These are phyloP conservation scores for Prunella vulgaris DNA, from an alignment of 257 asterid species.

Conservation along the genomic window DNA sequence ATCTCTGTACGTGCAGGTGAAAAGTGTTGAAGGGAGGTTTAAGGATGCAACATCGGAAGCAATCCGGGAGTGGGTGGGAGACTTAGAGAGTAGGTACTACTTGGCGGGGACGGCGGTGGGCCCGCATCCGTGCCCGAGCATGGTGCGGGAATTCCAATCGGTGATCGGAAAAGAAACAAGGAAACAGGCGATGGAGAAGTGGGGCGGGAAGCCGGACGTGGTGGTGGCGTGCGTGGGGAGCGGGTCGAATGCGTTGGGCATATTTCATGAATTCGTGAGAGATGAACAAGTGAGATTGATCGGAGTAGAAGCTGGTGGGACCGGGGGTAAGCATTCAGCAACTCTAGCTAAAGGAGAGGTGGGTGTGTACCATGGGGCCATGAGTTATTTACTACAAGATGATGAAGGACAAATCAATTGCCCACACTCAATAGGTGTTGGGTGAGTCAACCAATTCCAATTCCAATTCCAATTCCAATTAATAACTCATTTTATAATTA, in stretches of 20 bases:
- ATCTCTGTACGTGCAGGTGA: too few relatives aligned
- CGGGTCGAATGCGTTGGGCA: slow-evolving; percentile 74
- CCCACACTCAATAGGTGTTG: slow-evolving; percentile 61
- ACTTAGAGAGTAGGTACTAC: slow-evolving; percentile 49
- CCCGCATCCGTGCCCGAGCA: slow-evolving; percentile 72
- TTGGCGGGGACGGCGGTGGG: slow-evolving; percentile 60
- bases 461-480: too few relatives aligned
- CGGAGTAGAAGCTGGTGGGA: slow-evolving; percentile 73
- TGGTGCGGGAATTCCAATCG: slow-evolving; percentile 72
- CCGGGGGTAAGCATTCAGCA: slow-evolving; percentile 65
- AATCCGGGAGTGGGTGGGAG: slow-evolving; percentile 53
- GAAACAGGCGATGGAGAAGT: slow-evolving; percentile 53
- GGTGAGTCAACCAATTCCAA: slow-evolving; percentile 33
- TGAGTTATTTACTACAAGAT: slow-evolving; percentile 72
- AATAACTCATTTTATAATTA: background rate
- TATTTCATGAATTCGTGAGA: slow-evolving; percentile 63
- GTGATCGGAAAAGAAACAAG: slow-evolving; percentile 74
- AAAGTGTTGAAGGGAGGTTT: slow-evolving; percentile 41
- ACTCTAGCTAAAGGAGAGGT: slow-evolving; percentile 54
- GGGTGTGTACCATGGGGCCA: slow-evolving; percentile 73
- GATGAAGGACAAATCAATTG: slow-evolving; percentile 59
- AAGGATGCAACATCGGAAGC: slow-evolving; percentile 82
- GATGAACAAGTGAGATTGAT: slow-evolving; percentile 62
- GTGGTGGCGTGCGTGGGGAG: slow-evolving; percentile 71
- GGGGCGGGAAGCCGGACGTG: slow-evolving; percentile 78